These are phyloP conservation scores for Ambrosia artemisiifolia DNA, from an alignment of 129 eudicot species.

Conservation along the genomic window DNA sequence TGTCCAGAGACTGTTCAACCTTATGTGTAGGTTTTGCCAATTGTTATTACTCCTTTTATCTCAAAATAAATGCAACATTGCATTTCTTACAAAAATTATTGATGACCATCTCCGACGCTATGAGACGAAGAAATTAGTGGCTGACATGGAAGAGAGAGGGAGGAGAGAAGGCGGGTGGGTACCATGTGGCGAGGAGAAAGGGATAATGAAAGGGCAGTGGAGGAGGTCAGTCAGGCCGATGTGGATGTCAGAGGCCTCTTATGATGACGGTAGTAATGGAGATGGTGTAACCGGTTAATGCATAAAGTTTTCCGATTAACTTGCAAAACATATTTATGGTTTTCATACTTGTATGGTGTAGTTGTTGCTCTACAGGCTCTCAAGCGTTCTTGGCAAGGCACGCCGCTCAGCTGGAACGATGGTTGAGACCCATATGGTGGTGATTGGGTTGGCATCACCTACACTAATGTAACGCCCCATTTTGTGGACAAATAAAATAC, in stretches of 20 bases:
- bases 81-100: no score
- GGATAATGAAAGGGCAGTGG: no score
- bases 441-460: conserved; percentile 64
- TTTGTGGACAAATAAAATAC: no score
- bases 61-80: conserved; percentile 7
- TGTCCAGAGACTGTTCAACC: conserved; percentile 91
- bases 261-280: no score
- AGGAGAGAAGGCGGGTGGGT: no score
- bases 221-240: no score
- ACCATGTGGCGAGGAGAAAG: no score
- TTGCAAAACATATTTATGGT: background rate
- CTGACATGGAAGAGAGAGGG: no score
- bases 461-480: no score
- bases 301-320: background rate
- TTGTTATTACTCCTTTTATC: background rate
- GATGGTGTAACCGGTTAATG: background rate
- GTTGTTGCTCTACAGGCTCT: conserved; percentile 46
- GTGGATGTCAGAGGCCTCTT: no score
- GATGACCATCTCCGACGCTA: no score
- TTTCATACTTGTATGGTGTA: conserved; percentile 22
- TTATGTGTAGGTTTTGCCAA: conserved; percentile 73
- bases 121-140: no score
- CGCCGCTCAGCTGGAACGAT: conserved; percentile 52
- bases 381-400: conserved; percentile 45
- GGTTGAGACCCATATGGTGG: conserved; percentile 56